Base-by-base conservation (phyloP, 2,329 filamentous ascomycete genomes). In the Xylariaceae sp. region DNA sequence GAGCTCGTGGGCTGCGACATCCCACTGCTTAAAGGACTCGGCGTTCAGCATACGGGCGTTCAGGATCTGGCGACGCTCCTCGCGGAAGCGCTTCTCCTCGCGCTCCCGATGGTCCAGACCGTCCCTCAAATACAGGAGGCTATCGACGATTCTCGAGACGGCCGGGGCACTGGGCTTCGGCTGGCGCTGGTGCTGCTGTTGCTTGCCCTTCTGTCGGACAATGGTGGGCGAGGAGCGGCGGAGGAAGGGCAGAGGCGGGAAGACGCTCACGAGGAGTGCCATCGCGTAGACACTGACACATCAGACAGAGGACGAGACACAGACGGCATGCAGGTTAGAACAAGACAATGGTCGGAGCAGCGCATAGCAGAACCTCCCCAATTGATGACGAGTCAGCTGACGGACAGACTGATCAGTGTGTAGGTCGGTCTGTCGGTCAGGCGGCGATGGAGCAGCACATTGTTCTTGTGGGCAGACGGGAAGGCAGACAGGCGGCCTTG, bases 1-100 rank as follows among this genome's bases (percentile, higher is more conserved):
- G 27, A 95, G 72, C 51, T 89, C 80, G 27, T 68, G 69, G 3
- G 89, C 89, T 8, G 84, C 82, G 12, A 65, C 64, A 45, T 80
- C 73, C 87, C 89, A 95, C 52, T 88, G 77, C 31, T 70, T 63
- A 46, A 79, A 72, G 1, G 75, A 75, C 38, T 75, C 70, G 40
- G 86, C 83, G 60, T 77, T 74, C 43, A 76, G 75, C 68, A 89
- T 70, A 42, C 72, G 72, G 41, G 77, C 54, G 39, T 74, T 70
- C 26, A 88, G 56, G 8, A 81, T 66, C 50, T 80, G 73, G 54
- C 72, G 78, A 39, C 69, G 69, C 46, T 79, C 70, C 32, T 79
- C 73, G n/a, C 58, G 50, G 25, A 61, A 60, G 36, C 61, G 58
- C 38, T 55, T 60, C 26, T 64, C 58, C 19, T 66, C 61, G 11